phyloP scores from a whole-genome alignment of 495 filamentous ascomycete genomes.

The Neurospora sp. region DNA sequence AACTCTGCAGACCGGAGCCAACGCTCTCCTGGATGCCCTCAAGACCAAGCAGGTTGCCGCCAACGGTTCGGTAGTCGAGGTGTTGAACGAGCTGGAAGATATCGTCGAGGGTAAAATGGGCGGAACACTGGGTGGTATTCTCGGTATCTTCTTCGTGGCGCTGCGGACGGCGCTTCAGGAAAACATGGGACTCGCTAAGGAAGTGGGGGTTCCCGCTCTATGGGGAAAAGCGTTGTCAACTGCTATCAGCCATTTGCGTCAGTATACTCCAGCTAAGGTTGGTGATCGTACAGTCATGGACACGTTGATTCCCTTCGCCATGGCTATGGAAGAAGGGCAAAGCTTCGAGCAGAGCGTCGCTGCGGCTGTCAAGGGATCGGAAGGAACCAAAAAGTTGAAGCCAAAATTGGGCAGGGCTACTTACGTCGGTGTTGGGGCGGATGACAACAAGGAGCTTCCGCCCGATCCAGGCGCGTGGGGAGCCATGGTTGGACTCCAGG shows the following conservation, averaged over 20 bases:
- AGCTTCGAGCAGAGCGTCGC: conserved; percentile 41
- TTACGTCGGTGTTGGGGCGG: conserved; percentile 42
- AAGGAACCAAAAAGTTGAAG: conserved; percentile 43
- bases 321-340: conserved; percentile 31
- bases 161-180: conserved; percentile 39
- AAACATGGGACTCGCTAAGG: conserved; percentile 21
- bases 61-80: conserved; percentile 37
- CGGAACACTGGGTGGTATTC: conserved; percentile 50
- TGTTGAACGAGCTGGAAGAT: conserved; percentile 43
- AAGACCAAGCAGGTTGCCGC: conserved; percentile 21
- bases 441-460: conserved; percentile 32
- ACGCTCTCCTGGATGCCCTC: conserved; percentile 29
- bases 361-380: conserved; percentile 43
- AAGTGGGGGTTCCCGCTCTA: conserved; percentile 17
- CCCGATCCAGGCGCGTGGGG: conserved; percentile 56
- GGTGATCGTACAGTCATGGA: conserved; percentile 48
- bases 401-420: conserved; percentile 49
- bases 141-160: conserved; percentile 50
- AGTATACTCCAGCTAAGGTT: conserved; percentile 38
- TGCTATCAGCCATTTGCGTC: conserved; percentile 33
- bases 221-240: conserved; percentile 29
- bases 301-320: conserved; percentile 47
- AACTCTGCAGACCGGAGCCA: conserved; percentile 42
- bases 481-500: conserved; percentile 47
- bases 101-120: conserved; percentile 51